phyloP scores from a whole-genome alignment of 176 grass and related monocot species.

The Leersia perrieri region DNA sequence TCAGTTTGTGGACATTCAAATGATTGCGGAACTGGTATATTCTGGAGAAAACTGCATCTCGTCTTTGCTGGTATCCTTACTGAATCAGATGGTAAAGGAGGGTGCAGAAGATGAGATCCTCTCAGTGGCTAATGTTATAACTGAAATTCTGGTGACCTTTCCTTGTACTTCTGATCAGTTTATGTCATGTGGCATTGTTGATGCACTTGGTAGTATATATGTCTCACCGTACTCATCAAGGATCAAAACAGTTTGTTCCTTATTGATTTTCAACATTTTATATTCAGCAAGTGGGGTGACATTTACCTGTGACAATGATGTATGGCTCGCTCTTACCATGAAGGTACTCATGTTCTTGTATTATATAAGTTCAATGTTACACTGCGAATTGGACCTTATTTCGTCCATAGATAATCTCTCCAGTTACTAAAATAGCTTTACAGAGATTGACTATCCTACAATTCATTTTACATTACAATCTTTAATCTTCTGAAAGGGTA shows the following conservation, averaged over 20 bases:
- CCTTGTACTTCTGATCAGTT: constrained; percentile 60
- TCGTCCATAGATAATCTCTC: not conserved
- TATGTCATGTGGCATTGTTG: constrained; percentile 58
- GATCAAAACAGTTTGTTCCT: constrained; percentile 47
- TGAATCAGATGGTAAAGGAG: constrained; percentile 51
- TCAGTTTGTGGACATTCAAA: constrained; percentile 67
- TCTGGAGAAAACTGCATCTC: constrained; percentile 56
- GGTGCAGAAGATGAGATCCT: constrained; percentile 53
- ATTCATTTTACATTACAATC: not conserved
- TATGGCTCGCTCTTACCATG: constrained; percentile 65
- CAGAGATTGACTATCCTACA: not conserved
- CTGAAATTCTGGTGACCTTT: constrained; percentile 60
- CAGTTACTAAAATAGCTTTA: not conserved
- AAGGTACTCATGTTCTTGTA: constrained; percentile 60
- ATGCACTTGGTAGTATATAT: constrained; percentile 45
- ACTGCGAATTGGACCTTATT: not conserved
- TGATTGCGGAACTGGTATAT: constrained; percentile 63
- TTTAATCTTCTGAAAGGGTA: not conserved
- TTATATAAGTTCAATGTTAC: constrained; percentile 18
- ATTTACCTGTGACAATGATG: constrained; percentile 40
- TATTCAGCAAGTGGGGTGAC: constrained; percentile 48
- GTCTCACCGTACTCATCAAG: constrained; percentile 37
- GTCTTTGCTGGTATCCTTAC: constrained; percentile 56
- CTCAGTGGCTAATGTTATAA: constrained; percentile 56
- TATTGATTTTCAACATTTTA: constrained; percentile 75